phyloP scores from a whole-genome alignment of 148 eudicot species.

The Dysphania ambrosioides region DNA sequence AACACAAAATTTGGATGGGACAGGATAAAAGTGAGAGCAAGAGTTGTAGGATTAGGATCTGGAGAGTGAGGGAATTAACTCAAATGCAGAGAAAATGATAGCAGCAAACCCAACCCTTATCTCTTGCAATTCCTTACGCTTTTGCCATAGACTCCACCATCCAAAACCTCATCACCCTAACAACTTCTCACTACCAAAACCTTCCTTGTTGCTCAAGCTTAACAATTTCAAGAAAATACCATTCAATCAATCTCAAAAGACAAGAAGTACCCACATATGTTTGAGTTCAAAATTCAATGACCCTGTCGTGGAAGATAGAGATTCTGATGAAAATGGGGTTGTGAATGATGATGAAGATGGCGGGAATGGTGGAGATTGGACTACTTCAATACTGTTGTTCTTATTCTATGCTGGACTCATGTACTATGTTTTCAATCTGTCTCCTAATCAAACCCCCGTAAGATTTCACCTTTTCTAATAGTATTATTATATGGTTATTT shows the following conservation, averaged over 20 bases:
- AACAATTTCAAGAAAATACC: background rate
- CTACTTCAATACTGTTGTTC: slow-evolving; percentile 71
- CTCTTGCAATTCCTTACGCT: slow-evolving; percentile 50
- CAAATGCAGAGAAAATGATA: slow-evolving; percentile 21
- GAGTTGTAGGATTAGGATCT: background rate
- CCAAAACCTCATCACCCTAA: too few relatives aligned
- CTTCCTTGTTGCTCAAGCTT: slow-evolving; percentile 14
- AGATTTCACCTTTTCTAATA: too few relatives aligned
- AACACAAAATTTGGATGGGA: too few relatives aligned
- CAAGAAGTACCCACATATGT: slow-evolving; percentile 32
- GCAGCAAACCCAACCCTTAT: slow-evolving; percentile 44
- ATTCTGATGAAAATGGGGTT: slow-evolving; percentile 18
- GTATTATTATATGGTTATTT: too few relatives aligned
- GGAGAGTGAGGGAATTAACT: too few relatives aligned
- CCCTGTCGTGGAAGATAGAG: slow-evolving; percentile 37
- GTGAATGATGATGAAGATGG: slow-evolving; percentile 34
- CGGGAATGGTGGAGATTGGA: slow-evolving; percentile 58
- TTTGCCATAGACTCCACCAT: slow-evolving; percentile 19
- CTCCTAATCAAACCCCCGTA: slow-evolving; percentile 95
- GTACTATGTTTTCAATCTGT: slow-evolving; percentile 65
- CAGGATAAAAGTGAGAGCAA: background rate
- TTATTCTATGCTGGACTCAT: slow-evolving; percentile 66
- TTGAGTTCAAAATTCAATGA: slow-evolving; percentile 45
- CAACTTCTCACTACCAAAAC: slow-evolving; percentile 6
- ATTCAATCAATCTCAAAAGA: slow-evolving; percentile 8